phyloP scores from a whole-genome alignment of 73 alveolate species.

The Paramecium biaurelia region DNA sequence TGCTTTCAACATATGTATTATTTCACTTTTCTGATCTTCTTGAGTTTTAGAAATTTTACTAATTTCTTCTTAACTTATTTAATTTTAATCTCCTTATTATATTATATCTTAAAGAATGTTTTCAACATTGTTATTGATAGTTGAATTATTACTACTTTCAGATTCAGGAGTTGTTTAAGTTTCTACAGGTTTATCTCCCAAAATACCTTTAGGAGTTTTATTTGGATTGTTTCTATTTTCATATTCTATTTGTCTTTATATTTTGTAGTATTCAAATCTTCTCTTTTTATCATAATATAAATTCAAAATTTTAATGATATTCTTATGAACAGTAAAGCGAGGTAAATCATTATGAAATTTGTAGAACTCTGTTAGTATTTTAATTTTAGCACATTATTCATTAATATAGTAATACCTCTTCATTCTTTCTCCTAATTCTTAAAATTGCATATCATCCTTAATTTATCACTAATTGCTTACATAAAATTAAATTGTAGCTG shows the following conservation, averaged over 20 bases:
- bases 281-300: constrained; percentile 24
- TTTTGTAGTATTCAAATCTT: constrained; percentile 49
- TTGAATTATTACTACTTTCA: background rate
- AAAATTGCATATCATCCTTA: background rate
- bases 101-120: background rate
- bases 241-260: constrained; percentile 39
- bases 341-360: background rate
- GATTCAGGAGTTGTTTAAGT: background rate
- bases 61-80: background rate
- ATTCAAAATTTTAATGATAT: background rate
- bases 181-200: constrained; percentile 48
- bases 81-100: background rate
- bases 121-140: background rate
- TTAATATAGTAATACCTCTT: constrained; percentile 32
- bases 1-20: background rate
- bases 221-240: constrained; percentile 59
- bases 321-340: constrained; percentile 34
- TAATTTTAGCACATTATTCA: constrained; percentile 42
- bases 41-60: background rate
- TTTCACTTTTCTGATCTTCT: background rate
- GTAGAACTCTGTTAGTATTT: constrained; percentile 55
- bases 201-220: constrained; percentile 61
- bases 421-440: constrained; percentile 1
- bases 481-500: constrained; percentile 1
- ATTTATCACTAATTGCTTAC: background rate